Conservation (phyloP, 176 grass and related monocot species). For the Phoenix dactylifera region DNA sequence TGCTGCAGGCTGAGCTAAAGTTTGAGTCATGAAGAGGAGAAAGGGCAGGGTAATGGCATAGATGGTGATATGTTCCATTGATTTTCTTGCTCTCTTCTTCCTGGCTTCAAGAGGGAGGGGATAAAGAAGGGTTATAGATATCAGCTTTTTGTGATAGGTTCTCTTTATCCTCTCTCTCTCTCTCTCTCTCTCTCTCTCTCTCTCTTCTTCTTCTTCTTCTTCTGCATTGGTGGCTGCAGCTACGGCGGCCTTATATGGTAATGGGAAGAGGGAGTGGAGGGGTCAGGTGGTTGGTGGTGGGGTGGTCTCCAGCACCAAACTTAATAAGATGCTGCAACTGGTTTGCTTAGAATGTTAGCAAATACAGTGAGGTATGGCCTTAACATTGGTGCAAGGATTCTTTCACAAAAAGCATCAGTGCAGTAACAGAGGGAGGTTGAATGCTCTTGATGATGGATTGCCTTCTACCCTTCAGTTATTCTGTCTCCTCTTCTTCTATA, state of each 20-base stretch:
- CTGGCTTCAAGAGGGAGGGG: no score
- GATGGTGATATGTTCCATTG: slow-evolving; percentile 12
- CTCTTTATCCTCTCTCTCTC: no score
- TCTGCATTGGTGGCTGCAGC: slow-evolving; percentile 1
- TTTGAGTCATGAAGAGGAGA: slow-evolving; percentile 1
- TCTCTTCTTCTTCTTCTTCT: background rate
- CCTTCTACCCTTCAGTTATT: background rate
- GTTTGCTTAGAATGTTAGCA: slow-evolving; percentile 34
- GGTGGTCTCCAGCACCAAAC: slow-evolving; percentile 33
- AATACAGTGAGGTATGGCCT: slow-evolving; percentile 22
- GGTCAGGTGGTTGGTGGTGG: slow-evolving; percentile 16
- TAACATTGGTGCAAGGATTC: slow-evolving; percentile 7
- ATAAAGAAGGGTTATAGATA: no score
- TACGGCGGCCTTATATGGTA: background rate
- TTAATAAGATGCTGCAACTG: slow-evolving; percentile 27
- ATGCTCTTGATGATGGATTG: slow-evolving; percentile 7
- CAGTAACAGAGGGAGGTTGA: background rate
- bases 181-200: background rate
- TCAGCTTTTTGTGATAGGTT: no score
- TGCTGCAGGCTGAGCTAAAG: slow-evolving; percentile 22
- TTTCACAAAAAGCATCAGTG: background rate
- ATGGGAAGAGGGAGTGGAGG: slow-evolving; percentile 11
- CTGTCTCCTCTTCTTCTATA: background rate
- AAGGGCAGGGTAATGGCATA: slow-evolving; percentile 9
- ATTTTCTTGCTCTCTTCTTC: background rate